These are phyloP conservation scores for Besnoitia besnoiti DNA, from an alignment of 169 alveolate genomes.

Conservation along the genomic window DNA sequence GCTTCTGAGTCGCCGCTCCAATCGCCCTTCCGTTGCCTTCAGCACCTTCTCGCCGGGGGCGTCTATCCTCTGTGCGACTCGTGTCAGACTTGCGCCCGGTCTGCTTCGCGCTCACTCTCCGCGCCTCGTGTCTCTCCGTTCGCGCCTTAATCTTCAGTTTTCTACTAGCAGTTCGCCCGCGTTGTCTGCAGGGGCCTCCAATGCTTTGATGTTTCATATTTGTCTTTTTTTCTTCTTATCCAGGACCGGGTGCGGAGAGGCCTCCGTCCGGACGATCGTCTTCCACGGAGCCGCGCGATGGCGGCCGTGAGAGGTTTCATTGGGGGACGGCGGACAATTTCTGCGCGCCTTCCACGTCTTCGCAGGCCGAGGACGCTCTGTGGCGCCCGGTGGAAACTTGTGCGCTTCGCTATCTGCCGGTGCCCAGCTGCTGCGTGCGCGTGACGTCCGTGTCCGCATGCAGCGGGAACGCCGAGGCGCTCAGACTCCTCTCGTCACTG, in stretches of 20 bases:
- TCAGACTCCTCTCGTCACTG: not conserved
- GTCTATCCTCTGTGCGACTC: no score
- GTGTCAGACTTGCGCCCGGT: no score
- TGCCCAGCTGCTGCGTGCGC: not conserved
- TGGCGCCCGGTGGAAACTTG: not conserved
- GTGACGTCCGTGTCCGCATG: not conserved
- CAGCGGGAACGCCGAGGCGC: not conserved
- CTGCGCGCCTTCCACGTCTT: not conserved
- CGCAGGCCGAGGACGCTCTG: not conserved
- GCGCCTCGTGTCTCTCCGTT: no score
- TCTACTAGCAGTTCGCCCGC: no score
- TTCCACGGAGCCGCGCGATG: no score
- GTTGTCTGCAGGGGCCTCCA: not conserved
- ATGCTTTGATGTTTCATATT: not conserved
- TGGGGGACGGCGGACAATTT: no score
- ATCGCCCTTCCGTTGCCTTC: no score
- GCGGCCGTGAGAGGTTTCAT: no score
- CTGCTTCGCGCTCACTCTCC: no score
- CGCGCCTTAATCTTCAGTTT: no score
- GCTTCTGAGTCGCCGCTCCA: no score
- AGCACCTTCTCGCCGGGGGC: no score
- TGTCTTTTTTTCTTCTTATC: not conserved
- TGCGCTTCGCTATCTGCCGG: not conserved
- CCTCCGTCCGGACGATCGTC: not conserved
- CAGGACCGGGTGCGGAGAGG: not conserved